These are phyloP conservation scores for Simmondsia chinensis DNA, from an alignment of 148 eudicot species.

Conservation along the genomic window DNA sequence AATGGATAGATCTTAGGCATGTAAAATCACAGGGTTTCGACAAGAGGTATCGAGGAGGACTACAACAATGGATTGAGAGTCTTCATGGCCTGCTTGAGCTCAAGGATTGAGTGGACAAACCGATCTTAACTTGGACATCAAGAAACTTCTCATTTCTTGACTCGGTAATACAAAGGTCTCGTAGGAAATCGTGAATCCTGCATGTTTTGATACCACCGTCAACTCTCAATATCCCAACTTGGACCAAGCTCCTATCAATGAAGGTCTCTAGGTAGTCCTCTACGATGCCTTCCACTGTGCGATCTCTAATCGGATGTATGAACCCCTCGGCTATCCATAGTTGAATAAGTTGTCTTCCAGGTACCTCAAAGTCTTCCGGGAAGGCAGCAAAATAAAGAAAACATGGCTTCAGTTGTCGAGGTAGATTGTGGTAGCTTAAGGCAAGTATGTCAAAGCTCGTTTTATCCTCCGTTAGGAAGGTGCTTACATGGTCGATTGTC, in stretches of 20 bases:
- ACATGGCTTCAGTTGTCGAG: slow-evolving; percentile 23
- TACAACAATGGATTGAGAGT: neutral
- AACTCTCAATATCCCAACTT: slow-evolving; percentile 9
- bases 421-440: slow-evolving; percentile 23
- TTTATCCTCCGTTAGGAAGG: slow-evolving; percentile 5
- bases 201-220: slow-evolving; percentile 17
- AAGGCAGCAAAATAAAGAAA: slow-evolving; percentile 23
- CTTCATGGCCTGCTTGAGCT: slow-evolving; percentile 3
- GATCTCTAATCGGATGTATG: slow-evolving; percentile 8
- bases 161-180: slow-evolving; percentile 13
- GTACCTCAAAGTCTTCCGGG: slow-evolving; percentile 20
- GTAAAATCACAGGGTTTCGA: slow-evolving; percentile 3
- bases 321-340: slow-evolving; percentile 35
- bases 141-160: slow-evolving; percentile 7
- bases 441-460: slow-evolving; percentile 10
- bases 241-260: slow-evolving; percentile 13
- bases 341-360: slow-evolving; percentile 16
- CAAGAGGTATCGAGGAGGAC: neutral
- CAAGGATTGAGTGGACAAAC: neutral
- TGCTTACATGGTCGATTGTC: slow-evolving; percentile 15
- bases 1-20: slow-evolving; percentile 2
- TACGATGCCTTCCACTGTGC: slow-evolving; percentile 18
- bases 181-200: slow-evolving; percentile 13
- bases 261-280: slow-evolving; percentile 9
- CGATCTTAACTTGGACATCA: neutral